Evolutionary conservation across 2,329 filamentous ascomycete genomes (phyloP), one percentile per base, ranked within the genome.

Genomic region (Ascochyta clinopodiicola): DNA sequence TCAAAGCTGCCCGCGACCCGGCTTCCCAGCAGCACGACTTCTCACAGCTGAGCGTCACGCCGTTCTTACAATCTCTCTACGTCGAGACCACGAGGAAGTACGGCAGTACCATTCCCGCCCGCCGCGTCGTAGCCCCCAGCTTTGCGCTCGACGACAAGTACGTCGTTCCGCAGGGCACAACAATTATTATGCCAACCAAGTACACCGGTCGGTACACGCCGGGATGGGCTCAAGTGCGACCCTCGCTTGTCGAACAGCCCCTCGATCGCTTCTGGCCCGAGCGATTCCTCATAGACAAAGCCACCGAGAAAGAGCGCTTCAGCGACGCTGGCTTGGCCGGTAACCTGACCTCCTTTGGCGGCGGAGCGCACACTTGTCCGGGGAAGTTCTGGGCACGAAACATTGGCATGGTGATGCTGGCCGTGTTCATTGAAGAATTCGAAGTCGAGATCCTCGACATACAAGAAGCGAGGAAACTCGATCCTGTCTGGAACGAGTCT

Each of bases 291-390:
- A 24, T 24, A 24, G 6, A 24, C 22, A 24, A 6, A 24, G 22
- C 4, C 22, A 24, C 22, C 6, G 22, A 54, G 6, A 48, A 35
- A 2, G 51, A 51, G 44, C 46, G 58, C 7, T 64, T 52, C 12
- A 66, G 51, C 36, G 63, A 66, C 22, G 56, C 53, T 4, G 60
- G 61, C 9, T 27, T 66, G 0, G n/a, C 10, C 8, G 61, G 63
- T 0, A 61, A 40, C 2, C 64, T 57, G 61, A 63, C 57, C 4
- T 39, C 34, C 2, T 66, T 64, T 19, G 63, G 63, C 1, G 63
- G 61, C 3, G 63, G 63, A 0, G 61, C 55, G 36, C 63, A 66
- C 13, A 48, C 57, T n/a, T 66, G 63, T n/a, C 63, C 63, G 0
- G 63, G 60, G 0, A 12, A 61, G 0, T 61, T 64, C 17, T 61